phyloP scores from a whole-genome alignment of 306 rosid species.

The Cyclanthera cordifolia region DNA sequence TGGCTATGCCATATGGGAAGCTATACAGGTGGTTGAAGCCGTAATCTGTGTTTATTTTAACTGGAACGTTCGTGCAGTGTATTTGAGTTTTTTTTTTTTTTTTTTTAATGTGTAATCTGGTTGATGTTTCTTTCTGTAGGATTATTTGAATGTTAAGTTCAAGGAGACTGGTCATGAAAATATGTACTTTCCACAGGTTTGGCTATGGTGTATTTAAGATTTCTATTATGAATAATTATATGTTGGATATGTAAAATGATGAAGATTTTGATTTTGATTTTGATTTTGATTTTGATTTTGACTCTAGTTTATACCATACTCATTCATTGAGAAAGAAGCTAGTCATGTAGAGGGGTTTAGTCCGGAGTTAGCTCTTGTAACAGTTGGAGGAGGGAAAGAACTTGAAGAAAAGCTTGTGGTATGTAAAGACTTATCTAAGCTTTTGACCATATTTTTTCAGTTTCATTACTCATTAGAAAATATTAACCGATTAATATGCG shows the following conservation, averaged over 20 bases:
- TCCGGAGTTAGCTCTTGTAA: slow-evolving; percentile 84
- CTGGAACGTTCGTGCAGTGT: neutral
- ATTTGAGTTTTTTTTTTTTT: neutral
- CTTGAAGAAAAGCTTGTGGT: slow-evolving; percentile 99
- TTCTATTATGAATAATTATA: neutral
- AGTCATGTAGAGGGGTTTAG: slow-evolving; percentile 96
- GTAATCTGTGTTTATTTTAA: neutral
- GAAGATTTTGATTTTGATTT: neutral
- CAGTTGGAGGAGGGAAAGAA: slow-evolving; percentile 95
- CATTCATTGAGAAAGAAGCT: slow-evolving; percentile 95
- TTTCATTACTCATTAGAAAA: neutral
- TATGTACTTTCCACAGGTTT: slow-evolving; percentile 96
- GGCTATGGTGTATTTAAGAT: neutral
- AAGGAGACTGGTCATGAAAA: slow-evolving; percentile 92
- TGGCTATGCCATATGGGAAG: slow-evolving; percentile 94
- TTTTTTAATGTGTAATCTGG: neutral
- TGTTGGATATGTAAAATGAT: neutral
- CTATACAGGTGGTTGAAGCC: slow-evolving; percentile 54
- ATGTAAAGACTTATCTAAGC: slow-evolving; percentile 16
- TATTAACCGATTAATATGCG: neutral
- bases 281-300: neutral
- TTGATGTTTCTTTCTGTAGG: slow-evolving; percentile 25
- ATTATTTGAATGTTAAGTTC: slow-evolving; percentile 75
- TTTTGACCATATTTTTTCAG: neutral
- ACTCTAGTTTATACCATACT: slow-evolving; percentile 86